Evolutionary conservation across 805 yeast genomes (phyloP).

Genomic region (Kuraishia cidri): DNA sequence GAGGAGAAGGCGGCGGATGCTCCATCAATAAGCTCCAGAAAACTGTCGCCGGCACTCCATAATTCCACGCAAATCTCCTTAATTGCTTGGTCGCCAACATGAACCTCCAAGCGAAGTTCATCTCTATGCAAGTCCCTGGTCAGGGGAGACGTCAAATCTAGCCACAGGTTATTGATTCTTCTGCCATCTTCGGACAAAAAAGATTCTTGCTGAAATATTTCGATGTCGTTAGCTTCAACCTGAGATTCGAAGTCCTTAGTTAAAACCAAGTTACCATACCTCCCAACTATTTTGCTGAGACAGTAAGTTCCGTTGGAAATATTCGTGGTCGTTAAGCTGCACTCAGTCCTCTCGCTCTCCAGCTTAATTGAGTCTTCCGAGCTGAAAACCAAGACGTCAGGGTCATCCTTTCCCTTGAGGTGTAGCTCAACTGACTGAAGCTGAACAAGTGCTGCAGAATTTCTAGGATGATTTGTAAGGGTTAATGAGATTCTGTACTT

Average conservation of each 20-base stretch:
- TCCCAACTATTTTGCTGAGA: constrained; percentile 9
- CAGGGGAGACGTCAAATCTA: constrained; percentile 9
- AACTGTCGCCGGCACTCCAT: background rate
- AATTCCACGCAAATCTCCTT: constrained; percentile 10
- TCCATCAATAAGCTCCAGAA: background rate
- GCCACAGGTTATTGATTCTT: background rate
- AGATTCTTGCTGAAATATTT: background rate
- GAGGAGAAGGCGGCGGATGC: too few relatives aligned
- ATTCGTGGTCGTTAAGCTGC: constrained; percentile 5
- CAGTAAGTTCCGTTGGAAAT: constrained; percentile 12
- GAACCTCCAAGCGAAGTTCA: constrained; percentile 17
- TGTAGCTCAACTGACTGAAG: background rate
- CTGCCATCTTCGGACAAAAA: background rate
- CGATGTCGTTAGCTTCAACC: constrained; percentile 12
- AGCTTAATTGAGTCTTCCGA: background rate
- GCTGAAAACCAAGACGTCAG: background rate
- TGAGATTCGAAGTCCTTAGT: constrained; percentile 6
- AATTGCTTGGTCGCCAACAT: constrained; percentile 21
- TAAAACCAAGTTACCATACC: constrained; percentile 13
- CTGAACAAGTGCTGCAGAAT: background rate
- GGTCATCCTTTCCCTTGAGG: background rate
- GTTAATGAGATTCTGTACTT: background rate
- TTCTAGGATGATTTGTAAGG: background rate
- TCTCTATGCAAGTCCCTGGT: constrained; percentile 20
- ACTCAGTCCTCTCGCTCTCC: background rate